phyloP scores from a whole-genome alignment of 2,329 filamentous ascomycete species.

The Aotearoamyces nothofagi region DNA sequence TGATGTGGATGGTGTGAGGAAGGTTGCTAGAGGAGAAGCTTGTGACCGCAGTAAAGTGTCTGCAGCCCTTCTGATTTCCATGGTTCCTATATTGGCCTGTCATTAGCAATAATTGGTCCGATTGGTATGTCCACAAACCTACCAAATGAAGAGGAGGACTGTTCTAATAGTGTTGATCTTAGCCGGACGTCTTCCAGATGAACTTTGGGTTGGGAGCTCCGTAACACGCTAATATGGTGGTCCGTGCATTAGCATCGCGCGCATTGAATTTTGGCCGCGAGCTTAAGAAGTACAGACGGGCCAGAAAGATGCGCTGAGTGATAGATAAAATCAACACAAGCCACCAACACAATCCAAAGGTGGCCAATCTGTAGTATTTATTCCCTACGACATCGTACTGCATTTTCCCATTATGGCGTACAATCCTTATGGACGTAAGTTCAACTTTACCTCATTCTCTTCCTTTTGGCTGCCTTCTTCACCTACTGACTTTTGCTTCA shows the following conservation, averaged over 20 bases:
- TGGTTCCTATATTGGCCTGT: conserved; percentile 10
- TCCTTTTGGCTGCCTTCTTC: conserved; percentile 1
- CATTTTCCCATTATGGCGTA: conserved; percentile 16
- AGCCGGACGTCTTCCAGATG: no score
- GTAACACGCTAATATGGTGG: no score
- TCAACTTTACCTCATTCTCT: neutral
- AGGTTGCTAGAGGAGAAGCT: conserved; percentile 11
- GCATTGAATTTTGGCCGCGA: conserved; percentile 1
- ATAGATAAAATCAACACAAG: no score
- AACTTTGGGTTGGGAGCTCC: no score
- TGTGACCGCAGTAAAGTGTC: conserved; percentile 17
- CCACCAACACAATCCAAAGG: no score
- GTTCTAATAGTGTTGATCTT: conserved; percentile 3
- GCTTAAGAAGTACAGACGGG: no score
- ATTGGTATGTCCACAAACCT: conserved; percentile 1
- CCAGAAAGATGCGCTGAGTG: no score
- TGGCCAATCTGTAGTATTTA: no score
- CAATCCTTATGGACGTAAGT: conserved; percentile 20
- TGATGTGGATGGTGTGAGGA: conserved; percentile 14
- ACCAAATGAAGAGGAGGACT: conserved; percentile 4
- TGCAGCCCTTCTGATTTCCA: conserved; percentile 20
- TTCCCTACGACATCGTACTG: no score
- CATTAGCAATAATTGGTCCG: neutral
- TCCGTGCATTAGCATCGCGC: neutral
- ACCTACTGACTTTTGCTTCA: conserved; percentile 8